Evolutionary conservation across 2,329 filamentous ascomycete species (phyloP), one percentile per base, ranked within the genome.

Genomic region (Colletotrichum nymphaeae): DNA sequence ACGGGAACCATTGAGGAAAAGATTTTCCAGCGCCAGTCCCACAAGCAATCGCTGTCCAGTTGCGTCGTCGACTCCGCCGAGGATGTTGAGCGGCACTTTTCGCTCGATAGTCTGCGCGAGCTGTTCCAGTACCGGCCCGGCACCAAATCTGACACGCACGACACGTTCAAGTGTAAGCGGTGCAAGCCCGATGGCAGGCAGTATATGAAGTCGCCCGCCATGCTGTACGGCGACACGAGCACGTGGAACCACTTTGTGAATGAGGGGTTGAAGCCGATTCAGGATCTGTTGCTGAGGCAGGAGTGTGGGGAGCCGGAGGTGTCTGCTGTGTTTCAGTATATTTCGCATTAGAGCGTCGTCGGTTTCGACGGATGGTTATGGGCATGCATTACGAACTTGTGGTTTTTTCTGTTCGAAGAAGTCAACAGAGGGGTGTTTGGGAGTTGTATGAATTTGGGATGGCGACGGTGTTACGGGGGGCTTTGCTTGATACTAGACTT

Each of bases 161-260:
- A 98, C 80, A 98, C 96, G 0, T 98, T 99, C 88, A 98, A 98
- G 85, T 99, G 97, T 83, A 98, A 98, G 86, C 88, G 97, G 53
- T 99, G 97, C 83, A 94, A 93, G 79, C 92, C 94, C 1, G 94
- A 97, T 78, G 96, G 96, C 0, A 93, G 89, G 74, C 97, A 99
- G 83, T 90, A 90, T 75, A 90, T 98, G 79, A 98, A 98, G 82
- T 95, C 96, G 1, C 94, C 94, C 4, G 97, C 97, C 1, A 96
- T 98, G 93, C 85, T 99, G 73, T 99, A 99, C 80, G 97, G 97
- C 65, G 97, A 99, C 80, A 98, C 97, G 26, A 98, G 95, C 83
- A 96, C 95, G n/a, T 99, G 97, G 97, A 99, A 99, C 79, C 97
- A 99, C 83, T 97, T 98, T 84, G 90, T 93, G 56, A 98, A 98